These are phyloP conservation scores for Candida taoyuanica DNA, from an alignment of 805 yeast genomes.

Conservation along the genomic window DNA sequence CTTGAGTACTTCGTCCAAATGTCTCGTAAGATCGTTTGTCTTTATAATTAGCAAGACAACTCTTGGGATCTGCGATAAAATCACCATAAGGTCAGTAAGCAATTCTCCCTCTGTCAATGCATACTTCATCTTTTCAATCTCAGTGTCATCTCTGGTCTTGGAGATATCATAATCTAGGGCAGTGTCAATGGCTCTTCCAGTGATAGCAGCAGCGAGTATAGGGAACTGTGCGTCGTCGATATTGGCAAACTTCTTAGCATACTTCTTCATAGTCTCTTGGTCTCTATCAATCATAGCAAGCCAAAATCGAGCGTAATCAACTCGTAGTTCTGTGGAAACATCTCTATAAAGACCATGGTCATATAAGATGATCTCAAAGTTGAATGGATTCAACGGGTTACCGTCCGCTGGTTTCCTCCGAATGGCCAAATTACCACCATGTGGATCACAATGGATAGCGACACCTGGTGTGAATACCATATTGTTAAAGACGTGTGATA, in stretches of 20 bases:
- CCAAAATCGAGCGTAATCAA: conserved; percentile 91
- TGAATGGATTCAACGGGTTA: conserved; percentile 41
- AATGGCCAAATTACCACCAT: conserved; percentile 93
- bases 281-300: conserved; percentile 75
- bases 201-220: conserved; percentile 86
- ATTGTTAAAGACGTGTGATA: conserved; percentile 85
- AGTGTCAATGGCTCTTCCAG: conserved; percentile 84
- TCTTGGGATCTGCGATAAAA: conserved; percentile 76
- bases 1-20: conserved; percentile 76
- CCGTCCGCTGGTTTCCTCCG: conserved; percentile 35
- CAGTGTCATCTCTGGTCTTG: conserved; percentile 51
- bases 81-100: conserved; percentile 69
- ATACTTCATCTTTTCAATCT: conserved; percentile 61
- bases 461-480: conserved; percentile 95
- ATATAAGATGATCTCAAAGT: conserved; percentile 86
- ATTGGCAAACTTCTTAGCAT: conserved; percentile 77
- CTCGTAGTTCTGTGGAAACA: conserved; percentile 69
- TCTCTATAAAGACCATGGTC: conserved; percentile 94
- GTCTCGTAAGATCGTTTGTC: conserved; percentile 90
- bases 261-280: conserved; percentile 57
- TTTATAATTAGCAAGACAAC: conserved; percentile 82
- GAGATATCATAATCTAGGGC: conserved; percentile 64
- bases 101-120: conserved; percentile 60
- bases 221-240: conserved; percentile 74
- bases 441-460: conserved; percentile 96